Evolutionary conservation across 441 rosid genomes (phyloP).

Genomic region (Lepidium campestre): DNA sequence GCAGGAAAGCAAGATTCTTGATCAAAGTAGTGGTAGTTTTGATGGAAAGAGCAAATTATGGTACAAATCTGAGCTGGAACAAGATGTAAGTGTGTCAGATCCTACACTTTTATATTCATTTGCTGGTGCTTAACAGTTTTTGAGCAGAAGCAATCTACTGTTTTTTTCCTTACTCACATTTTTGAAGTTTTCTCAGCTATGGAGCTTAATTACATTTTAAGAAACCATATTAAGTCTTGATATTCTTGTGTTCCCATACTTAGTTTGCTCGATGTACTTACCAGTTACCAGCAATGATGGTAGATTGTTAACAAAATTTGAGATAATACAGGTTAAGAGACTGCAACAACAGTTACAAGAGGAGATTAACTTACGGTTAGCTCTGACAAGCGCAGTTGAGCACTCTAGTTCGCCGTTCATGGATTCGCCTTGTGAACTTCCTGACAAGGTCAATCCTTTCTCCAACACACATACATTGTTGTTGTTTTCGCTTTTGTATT

Average conservation of each 20-base stretch:
- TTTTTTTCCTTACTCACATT: too few relatives aligned
- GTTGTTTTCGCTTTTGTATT: neutral
- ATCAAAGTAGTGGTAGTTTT: constrained; percentile 35
- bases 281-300: neutral
- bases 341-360: constrained; percentile 71
- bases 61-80: constrained; percentile 69
- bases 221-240: neutral
- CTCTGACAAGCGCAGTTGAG: constrained; percentile 65
- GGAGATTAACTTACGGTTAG: constrained; percentile 62
- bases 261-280: neutral
- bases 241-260: neutral
- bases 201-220: neutral
- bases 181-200: neutral
- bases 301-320: neutral
- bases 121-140: neutral
- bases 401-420: constrained; percentile 43
- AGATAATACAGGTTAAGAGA: constrained; percentile 54
- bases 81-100: constrained; percentile 57
- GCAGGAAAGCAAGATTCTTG: constrained; percentile 39
- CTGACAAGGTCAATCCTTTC: constrained; percentile 52
- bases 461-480: neutral
- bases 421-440: constrained; percentile 57
- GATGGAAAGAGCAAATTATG: constrained; percentile 36
- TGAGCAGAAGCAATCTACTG: too few relatives aligned
- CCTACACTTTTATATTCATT: neutral